Percentiles rank a stretch among this genome's conserved stretches.
phyloP scores from a whole-genome alignment of 257 asterid genomes.

The Rehmannia glutinosa region DNA sequence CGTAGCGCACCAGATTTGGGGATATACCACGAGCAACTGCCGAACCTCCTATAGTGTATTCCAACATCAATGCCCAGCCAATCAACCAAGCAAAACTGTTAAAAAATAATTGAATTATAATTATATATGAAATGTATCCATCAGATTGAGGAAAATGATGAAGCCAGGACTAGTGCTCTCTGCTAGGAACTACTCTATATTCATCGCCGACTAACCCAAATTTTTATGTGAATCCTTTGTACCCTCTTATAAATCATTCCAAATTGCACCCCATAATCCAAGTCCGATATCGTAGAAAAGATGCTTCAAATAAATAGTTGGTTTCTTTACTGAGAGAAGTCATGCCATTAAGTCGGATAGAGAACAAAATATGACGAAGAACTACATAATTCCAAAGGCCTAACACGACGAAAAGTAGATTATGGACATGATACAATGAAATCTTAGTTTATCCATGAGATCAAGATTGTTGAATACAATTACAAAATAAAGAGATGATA shows the following conservation, averaged over 20 bases:
- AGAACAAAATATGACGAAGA: not conserved
- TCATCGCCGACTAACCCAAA: too few species aligned
- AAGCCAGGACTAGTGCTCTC: not conserved
- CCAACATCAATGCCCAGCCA: conserved; percentile 91
- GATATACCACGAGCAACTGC: conserved; percentile 97
- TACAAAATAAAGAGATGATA: not conserved
- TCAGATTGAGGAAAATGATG: not conserved
- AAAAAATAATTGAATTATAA: conserved; percentile 8
- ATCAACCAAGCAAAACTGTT: conserved; percentile 88
- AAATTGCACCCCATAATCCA: not conserved
- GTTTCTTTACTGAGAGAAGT: not conserved
- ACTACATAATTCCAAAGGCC: not conserved
- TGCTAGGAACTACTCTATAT: too few species aligned
- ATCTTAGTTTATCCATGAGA: not conserved
- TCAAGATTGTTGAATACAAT: not conserved
- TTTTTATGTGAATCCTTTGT: not conserved
- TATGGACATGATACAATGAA: not conserved
- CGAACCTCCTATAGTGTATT: conserved; percentile 87
- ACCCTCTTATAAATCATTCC: not conserved
- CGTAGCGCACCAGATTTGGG: conserved; percentile 68
- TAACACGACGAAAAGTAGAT: not conserved
- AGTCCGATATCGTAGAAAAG: too few species aligned
- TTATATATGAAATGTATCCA: not conserved
- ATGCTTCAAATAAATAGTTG: not conserved
- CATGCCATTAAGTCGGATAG: not conserved